Evolutionary conservation across 1,284 basidiomycete genomes (phyloP).

Genomic region (Wallemia mellicola): DNA sequence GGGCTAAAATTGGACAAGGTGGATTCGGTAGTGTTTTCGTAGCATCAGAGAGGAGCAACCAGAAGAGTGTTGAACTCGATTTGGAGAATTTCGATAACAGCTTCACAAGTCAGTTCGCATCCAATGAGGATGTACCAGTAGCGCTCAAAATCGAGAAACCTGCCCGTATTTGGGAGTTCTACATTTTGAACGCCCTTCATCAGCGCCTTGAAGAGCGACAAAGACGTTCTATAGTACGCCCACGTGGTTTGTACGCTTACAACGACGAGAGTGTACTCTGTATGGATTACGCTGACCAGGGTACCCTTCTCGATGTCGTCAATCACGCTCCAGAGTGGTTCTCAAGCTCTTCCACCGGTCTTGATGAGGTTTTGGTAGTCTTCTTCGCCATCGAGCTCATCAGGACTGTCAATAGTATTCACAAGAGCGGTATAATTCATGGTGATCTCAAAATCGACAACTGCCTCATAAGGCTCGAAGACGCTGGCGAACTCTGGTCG

Average conservation of each 20-base stretch:
- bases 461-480: constrained; percentile 65
- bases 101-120: constrained; percentile 15
- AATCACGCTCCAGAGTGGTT: constrained; percentile 41
- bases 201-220: constrained; percentile 27
- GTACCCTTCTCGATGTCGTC: constrained; percentile 71
- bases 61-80: constrained; percentile 27
- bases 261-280: constrained; percentile 70
- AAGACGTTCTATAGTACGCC: constrained; percentile 34
- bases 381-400: constrained; percentile 86
- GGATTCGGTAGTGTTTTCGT: constrained; percentile 85
- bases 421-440: constrained; percentile 58
- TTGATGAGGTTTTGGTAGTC: constrained; percentile 78
- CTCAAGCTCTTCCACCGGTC: constrained; percentile 16
- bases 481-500: constrained; percentile 46
- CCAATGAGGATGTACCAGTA: constrained; percentile 31
- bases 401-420: constrained; percentile 51
- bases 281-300: constrained; percentile 65
- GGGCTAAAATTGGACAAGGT: constrained; percentile 79
- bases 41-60: constrained; percentile 3
- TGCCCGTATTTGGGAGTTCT: constrained; percentile 71
- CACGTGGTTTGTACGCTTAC: constrained; percentile 48
- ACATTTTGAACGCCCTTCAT: constrained; percentile 51
- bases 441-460: constrained; percentile 99
- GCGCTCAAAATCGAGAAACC: constrained; percentile 85
- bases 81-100: constrained; percentile 22